A percentile compares a stretch with the other conserved stretches of the same genome.
Evolutionary conservation across 768 basidiomycete species (phyloP).

Genomic region (Atractiella rhizophila): DNA sequence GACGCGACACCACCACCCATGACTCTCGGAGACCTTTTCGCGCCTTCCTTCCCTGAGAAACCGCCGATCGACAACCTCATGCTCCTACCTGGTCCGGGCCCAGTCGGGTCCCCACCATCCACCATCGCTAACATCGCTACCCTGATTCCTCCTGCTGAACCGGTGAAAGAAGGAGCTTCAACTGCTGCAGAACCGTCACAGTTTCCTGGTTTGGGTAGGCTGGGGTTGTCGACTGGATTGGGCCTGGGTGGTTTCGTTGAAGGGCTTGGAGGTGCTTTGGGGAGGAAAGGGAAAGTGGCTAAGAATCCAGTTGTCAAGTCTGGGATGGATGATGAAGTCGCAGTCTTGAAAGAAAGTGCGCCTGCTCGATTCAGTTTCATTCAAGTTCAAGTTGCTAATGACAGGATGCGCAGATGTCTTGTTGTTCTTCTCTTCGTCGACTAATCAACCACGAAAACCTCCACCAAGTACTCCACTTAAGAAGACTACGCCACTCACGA

Average conservation of each 20-base stretch:
- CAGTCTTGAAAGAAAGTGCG: slow-evolving; percentile 32
- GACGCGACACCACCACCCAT: slow-evolving; percentile 20
- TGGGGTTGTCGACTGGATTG: too few species aligned
- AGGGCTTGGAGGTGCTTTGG: slow-evolving; percentile 7
- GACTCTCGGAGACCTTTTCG: slow-evolving; percentile 22
- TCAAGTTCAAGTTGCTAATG: too few species aligned
- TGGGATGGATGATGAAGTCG: slow-evolving; percentile 32
- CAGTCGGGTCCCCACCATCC: background rate
- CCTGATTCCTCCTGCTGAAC: too few species aligned
- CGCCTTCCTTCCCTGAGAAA: slow-evolving; percentile 2
- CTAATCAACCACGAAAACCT: slow-evolving; percentile 30
- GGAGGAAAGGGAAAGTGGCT: slow-evolving; percentile 18
- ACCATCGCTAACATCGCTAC: too few species aligned
- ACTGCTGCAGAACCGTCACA: background rate
- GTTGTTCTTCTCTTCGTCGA: slow-evolving; percentile 40
- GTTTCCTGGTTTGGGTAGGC: slow-evolving; percentile 5
- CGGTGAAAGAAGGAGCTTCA: background rate
- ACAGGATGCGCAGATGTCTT: slow-evolving; percentile 28
- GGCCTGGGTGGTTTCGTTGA: slow-evolving; percentile 6
- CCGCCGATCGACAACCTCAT: background rate
- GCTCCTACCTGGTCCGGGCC: background rate
- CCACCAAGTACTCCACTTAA: slow-evolving; percentile 7
- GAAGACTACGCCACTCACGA: background rate
- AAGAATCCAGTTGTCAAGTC: slow-evolving; percentile 37
- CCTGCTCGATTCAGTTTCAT: background rate